phyloP scores from a whole-genome alignment of 2,329 filamentous ascomycete species.

The Hypoxylon sp. region DNA sequence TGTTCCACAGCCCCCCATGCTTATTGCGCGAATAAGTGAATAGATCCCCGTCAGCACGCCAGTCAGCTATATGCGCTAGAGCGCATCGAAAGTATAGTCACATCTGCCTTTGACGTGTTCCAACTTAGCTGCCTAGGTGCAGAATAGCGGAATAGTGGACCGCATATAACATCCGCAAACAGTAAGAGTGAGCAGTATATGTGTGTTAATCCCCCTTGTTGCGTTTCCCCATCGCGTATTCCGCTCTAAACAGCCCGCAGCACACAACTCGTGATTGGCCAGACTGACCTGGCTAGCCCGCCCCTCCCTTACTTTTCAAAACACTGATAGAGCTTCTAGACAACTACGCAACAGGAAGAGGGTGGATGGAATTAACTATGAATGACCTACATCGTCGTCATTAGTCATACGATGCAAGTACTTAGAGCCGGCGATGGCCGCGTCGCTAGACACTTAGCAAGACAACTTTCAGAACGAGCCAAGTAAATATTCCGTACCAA shows the following conservation, averaged over 20 bases:
- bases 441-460: background rate
- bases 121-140: slow-evolving; percentile 38
- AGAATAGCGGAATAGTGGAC: slow-evolving; percentile 28
- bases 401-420: slow-evolving; percentile 13
- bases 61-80: slow-evolving; percentile 42
- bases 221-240: slow-evolving; percentile 19
- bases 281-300: slow-evolving; percentile 9
- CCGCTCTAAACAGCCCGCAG: slow-evolving; percentile 21
- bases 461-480: slow-evolving; percentile 4
- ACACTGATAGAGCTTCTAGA: slow-evolving; percentile 25
- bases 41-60: slow-evolving; percentile 30
- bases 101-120: slow-evolving; percentile 44
- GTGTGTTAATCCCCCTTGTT: slow-evolving; percentile 1
- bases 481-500: slow-evolving; percentile 36
- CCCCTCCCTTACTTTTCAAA: slow-evolving; percentile 37
- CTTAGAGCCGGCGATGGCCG: slow-evolving; percentile 22
- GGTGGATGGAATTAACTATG: slow-evolving; percentile 7
- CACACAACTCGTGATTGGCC: slow-evolving; percentile 33
- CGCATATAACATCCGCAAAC: slow-evolving; percentile 48
- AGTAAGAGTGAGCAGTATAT: slow-evolving; percentile 38
- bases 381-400: slow-evolving; percentile 3
- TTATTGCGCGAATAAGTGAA: slow-evolving; percentile 39
- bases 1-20: slow-evolving; percentile 19
- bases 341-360: slow-evolving; percentile 14
- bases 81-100: slow-evolving; percentile 37